phyloP scores from a whole-genome alignment of 1,139 yeast species.

The Petasospora rhodanensis region DNA sequence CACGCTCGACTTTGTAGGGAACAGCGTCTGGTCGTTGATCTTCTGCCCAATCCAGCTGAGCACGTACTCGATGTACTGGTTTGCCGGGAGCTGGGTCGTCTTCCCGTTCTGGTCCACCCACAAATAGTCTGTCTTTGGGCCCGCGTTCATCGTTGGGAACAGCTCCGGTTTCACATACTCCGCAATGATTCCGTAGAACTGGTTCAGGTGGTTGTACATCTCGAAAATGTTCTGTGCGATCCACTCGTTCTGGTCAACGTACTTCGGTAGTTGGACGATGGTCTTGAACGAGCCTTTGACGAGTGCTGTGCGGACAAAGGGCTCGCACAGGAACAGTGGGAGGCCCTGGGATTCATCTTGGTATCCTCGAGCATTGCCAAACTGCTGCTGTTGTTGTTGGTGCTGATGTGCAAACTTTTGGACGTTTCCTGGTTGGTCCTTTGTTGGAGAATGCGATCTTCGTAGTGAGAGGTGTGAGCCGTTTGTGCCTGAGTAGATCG shows the following conservation, averaged over 20 bases:
- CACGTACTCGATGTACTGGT: slow-evolving; percentile 88
- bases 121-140: slow-evolving; percentile 82
- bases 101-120: slow-evolving; percentile 84
- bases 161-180: slow-evolving; percentile 88
- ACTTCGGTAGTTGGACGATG: slow-evolving; percentile 90
- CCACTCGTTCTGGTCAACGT: slow-evolving; percentile 95
- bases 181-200: slow-evolving; percentile 81
- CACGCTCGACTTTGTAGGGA: slow-evolving; percentile 91
- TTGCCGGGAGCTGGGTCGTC: slow-evolving; percentile 84
- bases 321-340: slow-evolving; percentile 83
- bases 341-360: slow-evolving; percentile 19
- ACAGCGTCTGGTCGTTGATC: slow-evolving; percentile 80
- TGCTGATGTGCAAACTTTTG: slow-evolving; percentile 12
- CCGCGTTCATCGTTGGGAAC: slow-evolving; percentile 94
- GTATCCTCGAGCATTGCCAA: slow-evolving; percentile 1
- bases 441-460: slow-evolving; percentile 32
- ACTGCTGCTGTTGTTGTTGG: slow-evolving; percentile 16
- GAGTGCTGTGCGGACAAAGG: slow-evolving; percentile 87
- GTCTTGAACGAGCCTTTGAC: slow-evolving; percentile 98
- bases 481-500: slow-evolving; percentile 29
- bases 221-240: slow-evolving; percentile 89
- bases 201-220: slow-evolving; percentile 77
- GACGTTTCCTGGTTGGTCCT: slow-evolving; percentile 14
- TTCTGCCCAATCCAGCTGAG: slow-evolving; percentile 86
- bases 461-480: slow-evolving; percentile 34